phyloP scores from a whole-genome alignment of 345 rosid genomes.

The Hevea brasiliensis region DNA sequence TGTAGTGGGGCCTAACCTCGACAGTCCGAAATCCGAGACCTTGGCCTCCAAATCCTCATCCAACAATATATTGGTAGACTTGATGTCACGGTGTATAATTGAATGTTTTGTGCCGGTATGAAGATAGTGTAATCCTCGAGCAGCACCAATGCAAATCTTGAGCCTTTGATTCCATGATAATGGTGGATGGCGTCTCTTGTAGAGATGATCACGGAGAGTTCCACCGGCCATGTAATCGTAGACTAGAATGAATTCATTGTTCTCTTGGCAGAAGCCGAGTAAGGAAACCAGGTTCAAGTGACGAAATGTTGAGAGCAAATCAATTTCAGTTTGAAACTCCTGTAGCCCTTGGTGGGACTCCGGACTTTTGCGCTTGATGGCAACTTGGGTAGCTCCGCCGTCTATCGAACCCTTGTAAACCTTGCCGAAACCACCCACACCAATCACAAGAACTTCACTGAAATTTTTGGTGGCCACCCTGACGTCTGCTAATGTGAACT shows the following conservation, averaged over 20 bases:
- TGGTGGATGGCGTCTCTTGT: neutral
- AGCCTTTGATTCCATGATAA: constrained; percentile 17
- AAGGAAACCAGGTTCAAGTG: constrained; percentile 18
- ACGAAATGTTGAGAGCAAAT: constrained; percentile 11
- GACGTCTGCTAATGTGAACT: constrained; percentile 2
- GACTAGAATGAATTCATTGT: constrained; percentile 6
- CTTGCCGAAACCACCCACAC: constrained; percentile 16
- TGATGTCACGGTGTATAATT: constrained; percentile 15
- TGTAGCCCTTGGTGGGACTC: constrained; percentile 2
- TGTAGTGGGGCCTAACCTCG: neutral
- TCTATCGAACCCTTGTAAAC: constrained; percentile 11
- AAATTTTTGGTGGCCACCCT: constrained; percentile 13
- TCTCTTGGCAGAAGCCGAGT: constrained; percentile 11
- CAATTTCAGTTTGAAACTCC: constrained; percentile 10
- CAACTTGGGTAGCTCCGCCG: constrained; percentile 8
- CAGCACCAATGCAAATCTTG: constrained; percentile 15
- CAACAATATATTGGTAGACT: constrained; percentile 16
- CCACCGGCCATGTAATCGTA: constrained; percentile 14
- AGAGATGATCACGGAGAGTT: constrained; percentile 15
- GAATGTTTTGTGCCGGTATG: constrained; percentile 1
- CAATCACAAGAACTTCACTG: constrained; percentile 6
- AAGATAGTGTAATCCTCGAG: constrained; percentile 16
- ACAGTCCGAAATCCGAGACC: constrained; percentile 5
- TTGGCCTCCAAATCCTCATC: constrained; percentile 8
- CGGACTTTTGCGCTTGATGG: constrained; percentile 4